Base-by-base conservation (phyloP, 2,329 filamentous ascomycete species). In the Claviceps humidiphila region DNA sequence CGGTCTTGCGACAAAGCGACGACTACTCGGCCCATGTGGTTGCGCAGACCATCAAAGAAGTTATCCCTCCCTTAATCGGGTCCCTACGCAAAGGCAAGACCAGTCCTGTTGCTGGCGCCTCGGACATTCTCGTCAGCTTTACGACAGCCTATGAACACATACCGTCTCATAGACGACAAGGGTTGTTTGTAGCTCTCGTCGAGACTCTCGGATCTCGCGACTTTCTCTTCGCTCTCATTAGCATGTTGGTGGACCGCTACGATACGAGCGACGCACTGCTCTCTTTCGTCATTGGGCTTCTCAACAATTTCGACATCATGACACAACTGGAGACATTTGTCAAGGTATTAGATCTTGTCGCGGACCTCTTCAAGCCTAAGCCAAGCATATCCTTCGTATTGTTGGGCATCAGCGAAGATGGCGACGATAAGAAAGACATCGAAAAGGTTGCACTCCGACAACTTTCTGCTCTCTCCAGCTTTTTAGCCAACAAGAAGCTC, bases 21-120 rank as follows among this genome's bases (percentile, higher is more conserved):
- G 91, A 97, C 60, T 97, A 96, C 70, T 97, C 93, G 22, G 89
- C 90, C 13, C 88, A 95, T 65, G 91, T 98, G 37, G 91, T 96
- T 53, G 89, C 94, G 61, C 89, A 89, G 72, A 97, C 93, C 1
- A 90, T 98, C 60, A 87, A 89, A 56, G 86, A 91, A 60, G 90
- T 98, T 22, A 87, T 98, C 34, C 94, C 94, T 24, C 89, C 91
- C 14, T 74, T 98, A 45, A 89, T 96, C 41, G 81, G 84, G 37
- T 95, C 89, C 0, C 76, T 98, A 54, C 82, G 87, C 51, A 85
- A 86, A 63, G 87, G 88, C 60, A 84, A 87, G 59, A 84, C 89
- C 60, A 81, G 81, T 58, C 76, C 88, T 39, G 80, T 95, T 22
- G 84, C 83, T 38, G 89, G 89, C 45, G 88, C 89, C 7, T 87